A percentile compares a stretch with the other conserved stretches of the same genome.
phyloP scores from a whole-genome alignment of 441 rosid genomes.

The Codiaeum variegatum region DNA sequence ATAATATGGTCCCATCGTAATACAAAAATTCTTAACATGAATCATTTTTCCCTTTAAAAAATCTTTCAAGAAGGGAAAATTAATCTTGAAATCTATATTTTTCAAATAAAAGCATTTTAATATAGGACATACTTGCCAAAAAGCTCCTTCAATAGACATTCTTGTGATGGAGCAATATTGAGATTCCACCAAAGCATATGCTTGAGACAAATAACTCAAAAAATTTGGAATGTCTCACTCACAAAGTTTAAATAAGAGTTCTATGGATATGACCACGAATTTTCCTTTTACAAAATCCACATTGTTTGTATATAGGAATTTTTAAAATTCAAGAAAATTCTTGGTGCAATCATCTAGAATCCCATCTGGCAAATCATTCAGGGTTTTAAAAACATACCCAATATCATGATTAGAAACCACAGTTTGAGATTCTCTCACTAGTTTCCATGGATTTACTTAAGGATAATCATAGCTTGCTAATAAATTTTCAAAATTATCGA shows the following conservation, averaged over 20 bases:
- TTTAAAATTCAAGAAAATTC: not conserved
- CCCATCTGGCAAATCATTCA: not conserved
- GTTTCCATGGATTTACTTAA: not conserved
- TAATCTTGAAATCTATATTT: not conserved
- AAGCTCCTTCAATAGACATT: not conserved
- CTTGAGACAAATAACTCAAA: not conserved
- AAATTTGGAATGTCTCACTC: not conserved
- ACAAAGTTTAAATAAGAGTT: not conserved
- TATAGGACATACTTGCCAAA: not conserved
- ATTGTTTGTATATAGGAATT: not conserved
- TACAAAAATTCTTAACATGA: not conserved
- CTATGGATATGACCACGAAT: not conserved
- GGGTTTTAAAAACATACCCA: not conserved
- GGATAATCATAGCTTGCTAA: too few relatives aligned
- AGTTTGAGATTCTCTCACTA: not conserved
- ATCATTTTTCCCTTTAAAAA: not conserved
- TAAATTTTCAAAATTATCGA: too few relatives aligned
- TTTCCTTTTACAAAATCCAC: not conserved
- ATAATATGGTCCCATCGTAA: not conserved
- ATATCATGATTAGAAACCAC: not conserved
- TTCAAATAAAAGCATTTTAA: not conserved
- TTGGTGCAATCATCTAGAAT: not conserved
- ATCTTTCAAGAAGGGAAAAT: not conserved
- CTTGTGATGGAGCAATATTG: not conserved
- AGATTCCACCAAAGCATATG: not conserved